A percentile compares a stretch with the other conserved stretches of the same genome.
Evolutionary conservation across 306 rosid genomes (phyloP).

Genomic region (Spatholobus suberectus): DNA sequence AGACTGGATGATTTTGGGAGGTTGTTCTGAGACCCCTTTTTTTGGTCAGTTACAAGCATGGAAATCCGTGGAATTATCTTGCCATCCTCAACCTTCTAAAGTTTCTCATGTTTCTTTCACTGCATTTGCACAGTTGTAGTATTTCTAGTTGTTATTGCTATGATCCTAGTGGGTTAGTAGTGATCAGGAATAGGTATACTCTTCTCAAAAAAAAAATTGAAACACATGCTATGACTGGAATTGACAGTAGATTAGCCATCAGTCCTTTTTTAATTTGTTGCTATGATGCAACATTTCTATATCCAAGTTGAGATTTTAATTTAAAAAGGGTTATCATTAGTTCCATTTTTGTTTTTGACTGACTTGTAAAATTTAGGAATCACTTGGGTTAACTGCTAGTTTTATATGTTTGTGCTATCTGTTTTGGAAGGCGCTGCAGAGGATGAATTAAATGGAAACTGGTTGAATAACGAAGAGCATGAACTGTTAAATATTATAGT

Average conservation of each 20-base stretch:
- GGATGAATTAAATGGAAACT: not conserved
- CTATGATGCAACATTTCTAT: not conserved
- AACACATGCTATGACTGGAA: constrained; percentile 20
- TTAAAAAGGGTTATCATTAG: constrained; percentile 5
- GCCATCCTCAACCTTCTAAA: constrained; percentile 37
- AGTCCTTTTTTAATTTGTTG: not conserved
- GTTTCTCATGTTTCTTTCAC: constrained; percentile 32
- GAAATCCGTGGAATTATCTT: constrained; percentile 37
- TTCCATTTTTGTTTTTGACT: not conserved
- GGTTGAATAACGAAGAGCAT: not conserved
- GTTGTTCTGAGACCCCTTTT: constrained; percentile 34
- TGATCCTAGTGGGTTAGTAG: constrained; percentile 42
- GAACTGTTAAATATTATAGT: not conserved
- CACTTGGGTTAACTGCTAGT: not conserved
- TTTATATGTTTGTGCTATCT: not conserved
- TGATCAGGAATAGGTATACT: constrained; percentile 41
- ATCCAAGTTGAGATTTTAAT: constrained; percentile 26
- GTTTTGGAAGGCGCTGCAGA: not conserved
- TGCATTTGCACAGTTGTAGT: constrained; percentile 58
- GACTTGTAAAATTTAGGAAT: not conserved
- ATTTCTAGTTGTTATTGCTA: constrained; percentile 47
- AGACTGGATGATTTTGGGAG: constrained; percentile 12
- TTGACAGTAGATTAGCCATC: constrained; percentile 33
- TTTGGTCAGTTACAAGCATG: constrained; percentile 40
- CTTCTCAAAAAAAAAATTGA: not conserved